Base-by-base conservation (phyloP, 163 green algal genomes). In the Scenedesmus sp. region DNA sequence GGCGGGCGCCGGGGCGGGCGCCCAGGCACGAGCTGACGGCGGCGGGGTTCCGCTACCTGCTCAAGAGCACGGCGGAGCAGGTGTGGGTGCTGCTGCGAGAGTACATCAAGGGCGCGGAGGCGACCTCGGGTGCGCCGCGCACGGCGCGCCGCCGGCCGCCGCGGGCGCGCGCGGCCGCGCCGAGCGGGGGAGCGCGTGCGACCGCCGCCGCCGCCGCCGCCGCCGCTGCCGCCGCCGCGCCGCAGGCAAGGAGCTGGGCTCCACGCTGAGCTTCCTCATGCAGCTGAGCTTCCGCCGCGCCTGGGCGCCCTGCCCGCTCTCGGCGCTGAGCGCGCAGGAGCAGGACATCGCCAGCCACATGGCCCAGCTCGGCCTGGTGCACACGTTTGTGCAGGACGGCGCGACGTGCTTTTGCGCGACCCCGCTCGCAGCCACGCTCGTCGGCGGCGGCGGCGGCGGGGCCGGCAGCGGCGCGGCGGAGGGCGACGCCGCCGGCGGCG, bases 261-360 rank as follows among this genome's bases (percentile, higher is more conserved):
- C 83, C 22, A 85, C 88, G 17, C 78, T 97, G 47, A 88, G 84
- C 78, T 96, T 97, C 84, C 71, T 98, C 73, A 88, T 98, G 63
- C 92, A 96, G 84, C 87, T 97, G 66, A 89, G 90, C 20, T 95
- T 94, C 82, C 82, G 85, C 50, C 74, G 85, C 5, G 86, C 85
- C 33, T 50, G 85, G 2, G 83, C 81, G 75, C 79, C 89, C 22
- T 90, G 90, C 63, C 36, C 69, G 15, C 39, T 83, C 62, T 42
- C 28, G 1, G 54, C 31, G 14, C 82, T 85, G 2, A 45, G n/a
- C 44, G 78, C 87, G 13, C 70, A 83, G 18, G 79, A 90, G 67
- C 72, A 75, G 36, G 48, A 48, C 17, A 85, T 88, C 28, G 90
- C 88, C 3, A 71, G 75, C 39, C 84, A 88, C 80, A 85, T 86